Evolutionary conservation across 129 eudicot genomes (phyloP).

Genomic region (Artemisia argyi): DNA sequence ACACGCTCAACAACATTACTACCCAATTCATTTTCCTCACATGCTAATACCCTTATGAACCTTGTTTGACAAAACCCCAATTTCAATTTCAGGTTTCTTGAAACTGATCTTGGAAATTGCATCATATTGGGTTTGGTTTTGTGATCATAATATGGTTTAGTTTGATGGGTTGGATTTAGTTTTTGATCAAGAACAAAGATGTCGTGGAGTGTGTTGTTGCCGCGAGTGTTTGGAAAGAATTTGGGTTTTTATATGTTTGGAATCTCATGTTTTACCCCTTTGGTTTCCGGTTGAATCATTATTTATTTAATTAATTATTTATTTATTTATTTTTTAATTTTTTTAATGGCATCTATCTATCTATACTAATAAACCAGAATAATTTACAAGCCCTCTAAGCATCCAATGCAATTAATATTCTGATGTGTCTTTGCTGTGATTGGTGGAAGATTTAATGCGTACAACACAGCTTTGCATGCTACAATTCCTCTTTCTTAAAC

Average conservation of each 20-base stretch:
- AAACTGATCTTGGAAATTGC: conserved; percentile 12
- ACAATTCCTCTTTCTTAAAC: too few relatives aligned
- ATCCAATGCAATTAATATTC: too few relatives aligned
- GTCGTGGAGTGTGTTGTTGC: conserved; percentile 39
- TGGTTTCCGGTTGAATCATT: too few relatives aligned
- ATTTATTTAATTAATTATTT: too few relatives aligned
- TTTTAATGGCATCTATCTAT: too few relatives aligned
- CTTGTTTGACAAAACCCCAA: conserved; percentile 43
- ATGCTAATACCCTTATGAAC: conserved; percentile 34
- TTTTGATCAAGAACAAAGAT: conserved; percentile 10
- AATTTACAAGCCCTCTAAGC: too few relatives aligned
- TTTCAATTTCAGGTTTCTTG: conserved; percentile 9
- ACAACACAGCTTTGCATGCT: too few relatives aligned
- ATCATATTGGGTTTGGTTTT: not conserved
- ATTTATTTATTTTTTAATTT: too few relatives aligned
- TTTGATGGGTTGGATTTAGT: conserved; percentile 2
- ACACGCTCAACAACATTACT: not conserved
- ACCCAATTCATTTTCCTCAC: conserved; percentile 30
- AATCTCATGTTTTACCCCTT: too few relatives aligned
- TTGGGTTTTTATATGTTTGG: conserved; percentile 27
- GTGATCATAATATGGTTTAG: conserved; percentile 27
- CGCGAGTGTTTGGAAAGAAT: conserved; percentile 16
- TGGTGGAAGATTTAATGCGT: too few relatives aligned
- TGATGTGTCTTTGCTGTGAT: too few relatives aligned
- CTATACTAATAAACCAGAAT: too few relatives aligned